Percentiles rank a stretch among this genome's conserved stretches.
Conservation (phyloP, 345 rosid genomes). For the Aethionema arabicum region DNA sequence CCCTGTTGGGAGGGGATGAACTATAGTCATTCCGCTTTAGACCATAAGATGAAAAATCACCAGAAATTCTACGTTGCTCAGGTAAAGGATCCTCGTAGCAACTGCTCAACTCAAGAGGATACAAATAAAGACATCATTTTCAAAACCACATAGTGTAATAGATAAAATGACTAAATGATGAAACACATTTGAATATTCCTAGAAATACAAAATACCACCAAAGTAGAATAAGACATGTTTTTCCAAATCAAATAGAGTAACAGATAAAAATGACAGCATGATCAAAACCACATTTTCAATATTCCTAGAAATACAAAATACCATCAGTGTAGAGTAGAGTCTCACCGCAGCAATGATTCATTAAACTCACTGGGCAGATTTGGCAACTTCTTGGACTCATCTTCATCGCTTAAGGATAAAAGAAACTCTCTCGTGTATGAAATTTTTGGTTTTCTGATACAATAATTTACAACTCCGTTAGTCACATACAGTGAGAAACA, state of each 20-base stretch:
- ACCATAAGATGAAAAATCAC: slow-evolving; percentile 53
- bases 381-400: slow-evolving; percentile 73
- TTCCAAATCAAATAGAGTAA: slow-evolving; percentile 22
- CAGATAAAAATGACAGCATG: slow-evolving; percentile 7
- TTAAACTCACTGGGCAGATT: slow-evolving; percentile 61
- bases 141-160: slow-evolving; percentile 11
- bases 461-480: slow-evolving; percentile 19
- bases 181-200: slow-evolving; percentile 6
- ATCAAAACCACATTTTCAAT: slow-evolving; percentile 8
- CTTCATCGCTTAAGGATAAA: slow-evolving; percentile 65
- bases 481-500: slow-evolving; percentile 5
- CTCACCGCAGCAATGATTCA: slow-evolving; percentile 60
- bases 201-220: neutral
- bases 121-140: neutral
- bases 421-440: slow-evolving; percentile 69
- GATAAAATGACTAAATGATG: slow-evolving; percentile 2
- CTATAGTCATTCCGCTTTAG: slow-evolving; percentile 74
- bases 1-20: slow-evolving; percentile 87
- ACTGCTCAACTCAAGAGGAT: slow-evolving; percentile 41
- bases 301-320: neutral
- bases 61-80: slow-evolving; percentile 58
- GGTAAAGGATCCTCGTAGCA: slow-evolving; percentile 60
- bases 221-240: neutral
- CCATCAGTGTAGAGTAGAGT: neutral
- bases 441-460: slow-evolving; percentile 57